Conservation (phyloP, 768 basidiomycete genomes). For the Suillus decipiens region DNA sequence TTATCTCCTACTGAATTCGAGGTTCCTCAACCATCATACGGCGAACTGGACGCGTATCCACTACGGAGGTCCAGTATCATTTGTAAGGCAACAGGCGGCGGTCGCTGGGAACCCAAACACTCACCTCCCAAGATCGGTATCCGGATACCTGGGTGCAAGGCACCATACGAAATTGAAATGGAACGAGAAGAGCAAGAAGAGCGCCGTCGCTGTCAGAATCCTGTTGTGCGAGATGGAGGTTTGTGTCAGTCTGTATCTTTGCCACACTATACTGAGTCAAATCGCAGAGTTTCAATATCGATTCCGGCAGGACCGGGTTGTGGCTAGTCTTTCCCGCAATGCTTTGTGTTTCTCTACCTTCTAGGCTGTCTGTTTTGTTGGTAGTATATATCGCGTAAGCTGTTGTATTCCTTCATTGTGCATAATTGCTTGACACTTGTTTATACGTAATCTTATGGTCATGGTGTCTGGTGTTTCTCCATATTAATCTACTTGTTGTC, state of each 20-base stretch:
- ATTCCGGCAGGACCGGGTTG: slow-evolving; percentile 51
- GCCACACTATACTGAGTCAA: slow-evolving; percentile 9
- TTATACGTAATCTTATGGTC: slow-evolving; percentile 13
- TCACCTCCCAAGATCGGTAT: slow-evolving; percentile 42
- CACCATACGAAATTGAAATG: slow-evolving; percentile 68
- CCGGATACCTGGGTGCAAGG: slow-evolving; percentile 67
- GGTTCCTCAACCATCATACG: slow-evolving; percentile 50
- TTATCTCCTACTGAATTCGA: slow-evolving; percentile 29
- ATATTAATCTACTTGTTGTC: slow-evolving; percentile 14
- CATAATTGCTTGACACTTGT: slow-evolving; percentile 12
- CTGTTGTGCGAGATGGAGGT: slow-evolving; percentile 64
- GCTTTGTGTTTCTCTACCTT: slow-evolving; percentile 65
- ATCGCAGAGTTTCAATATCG: slow-evolving; percentile 64
- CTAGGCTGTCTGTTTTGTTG: slow-evolving; percentile 30
- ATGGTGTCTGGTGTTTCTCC: slow-evolving; percentile 10
- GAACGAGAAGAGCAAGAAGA: slow-evolving; percentile 64
- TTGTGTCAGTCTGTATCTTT: slow-evolving; percentile 11
- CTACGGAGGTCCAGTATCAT: slow-evolving; percentile 63
- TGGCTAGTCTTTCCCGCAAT: slow-evolving; percentile 42
- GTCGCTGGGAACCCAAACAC: slow-evolving; percentile 76
- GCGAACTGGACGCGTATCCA: slow-evolving; percentile 76
- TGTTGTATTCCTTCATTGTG: slow-evolving; percentile 15
- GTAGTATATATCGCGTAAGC: slow-evolving; percentile 11
- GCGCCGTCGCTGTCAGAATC: slow-evolving; percentile 52
- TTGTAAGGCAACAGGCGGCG: slow-evolving; percentile 80